Evolutionary conservation across 2,329 filamentous ascomycete species (phyloP), one percentile per base, ranked within the genome.

Genomic region (Aspergillus sp.): DNA sequence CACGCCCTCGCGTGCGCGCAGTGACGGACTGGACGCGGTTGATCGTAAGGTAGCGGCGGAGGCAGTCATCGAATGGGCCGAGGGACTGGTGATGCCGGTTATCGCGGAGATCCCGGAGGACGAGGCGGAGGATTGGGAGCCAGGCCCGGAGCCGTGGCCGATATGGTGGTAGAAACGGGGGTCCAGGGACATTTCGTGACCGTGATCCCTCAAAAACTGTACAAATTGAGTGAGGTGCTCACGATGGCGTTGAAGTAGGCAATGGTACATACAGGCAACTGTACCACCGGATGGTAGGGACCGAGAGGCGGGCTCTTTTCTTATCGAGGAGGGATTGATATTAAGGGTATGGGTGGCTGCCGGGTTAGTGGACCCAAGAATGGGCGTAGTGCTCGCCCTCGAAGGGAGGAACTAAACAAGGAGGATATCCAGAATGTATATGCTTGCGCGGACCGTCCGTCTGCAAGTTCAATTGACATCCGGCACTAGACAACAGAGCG

Each of bases 21-120:
- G 79, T 25, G 90, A 92, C 38, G 90, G 90, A 60, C 89, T 93
- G 57, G 90, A 93, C 52, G 90, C 90, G 58, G 86, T 88, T 19
- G 90, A 92, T 44, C 71, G 66, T 54, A 78, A 61, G 2, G 66
- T 66, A 2, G 73, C 73, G 8, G 71, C 68, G 3, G 75, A 77
- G 42, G 76, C 73, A 44, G 71, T 73, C 8, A 74, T 73, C 42
- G 74, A 76, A 30, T 70, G 62, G 54, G 71, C 68, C n/a, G 74
- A 77, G 2, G 75, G 71, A 21, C 70, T 71, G 2, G 74, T 77
- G 60, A 75, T 76, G 13, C 70, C 71, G 21, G 73, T 77, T 30
- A 70, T 56, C 36, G 68, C 69, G 11, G 74, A 76, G 36, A 64
- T 58, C 8, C 72, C 74, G 61, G 73, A 74, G 7, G 70, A 71